phyloP scores from a whole-genome alignment of 805 yeast species.

The Candida nitratophila region DNA sequence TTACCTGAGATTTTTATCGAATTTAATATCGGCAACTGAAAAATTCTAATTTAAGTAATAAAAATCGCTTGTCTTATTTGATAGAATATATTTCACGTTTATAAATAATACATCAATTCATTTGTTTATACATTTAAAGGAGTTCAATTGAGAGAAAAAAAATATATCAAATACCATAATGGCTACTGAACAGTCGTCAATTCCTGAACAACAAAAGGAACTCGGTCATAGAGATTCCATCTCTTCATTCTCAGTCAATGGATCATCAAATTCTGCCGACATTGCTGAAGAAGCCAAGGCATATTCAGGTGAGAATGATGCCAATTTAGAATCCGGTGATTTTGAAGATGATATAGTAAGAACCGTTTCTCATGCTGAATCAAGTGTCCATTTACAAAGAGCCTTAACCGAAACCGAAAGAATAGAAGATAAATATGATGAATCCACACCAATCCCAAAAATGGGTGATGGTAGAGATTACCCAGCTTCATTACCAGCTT shows the following conservation, averaged over 20 bases:
- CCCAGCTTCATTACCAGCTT: conserved; percentile 55
- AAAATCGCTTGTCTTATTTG: too few relatives aligned
- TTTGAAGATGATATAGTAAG: conserved; percentile 4
- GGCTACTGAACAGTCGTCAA: too few relatives aligned
- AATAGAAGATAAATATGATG: conserved; percentile 24
- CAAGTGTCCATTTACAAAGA: conserved; percentile 27
- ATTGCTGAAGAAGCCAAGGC: neutral
- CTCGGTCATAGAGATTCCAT: neutral
- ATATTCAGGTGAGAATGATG: neutral
- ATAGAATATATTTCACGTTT: too few relatives aligned
- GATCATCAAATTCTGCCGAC: neutral
- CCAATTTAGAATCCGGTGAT: neutral
- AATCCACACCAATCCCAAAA: conserved; percentile 34
- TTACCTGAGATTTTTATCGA: too few relatives aligned
- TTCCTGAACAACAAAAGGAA: too few relatives aligned
- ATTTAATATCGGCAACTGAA: too few relatives aligned
- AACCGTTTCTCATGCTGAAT: conserved; percentile 12
- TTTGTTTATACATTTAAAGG: too few relatives aligned
- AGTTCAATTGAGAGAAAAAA: too few relatives aligned
- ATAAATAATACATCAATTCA: too few relatives aligned
- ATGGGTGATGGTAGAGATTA: conserved; percentile 66
- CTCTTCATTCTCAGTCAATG: neutral
- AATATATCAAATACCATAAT: too few relatives aligned
- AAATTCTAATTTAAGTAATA: too few relatives aligned
- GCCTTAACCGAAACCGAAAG: conserved; percentile 31